Conservation (phyloP, 345 rosid genomes). For the Bruguiera sexangula region DNA sequence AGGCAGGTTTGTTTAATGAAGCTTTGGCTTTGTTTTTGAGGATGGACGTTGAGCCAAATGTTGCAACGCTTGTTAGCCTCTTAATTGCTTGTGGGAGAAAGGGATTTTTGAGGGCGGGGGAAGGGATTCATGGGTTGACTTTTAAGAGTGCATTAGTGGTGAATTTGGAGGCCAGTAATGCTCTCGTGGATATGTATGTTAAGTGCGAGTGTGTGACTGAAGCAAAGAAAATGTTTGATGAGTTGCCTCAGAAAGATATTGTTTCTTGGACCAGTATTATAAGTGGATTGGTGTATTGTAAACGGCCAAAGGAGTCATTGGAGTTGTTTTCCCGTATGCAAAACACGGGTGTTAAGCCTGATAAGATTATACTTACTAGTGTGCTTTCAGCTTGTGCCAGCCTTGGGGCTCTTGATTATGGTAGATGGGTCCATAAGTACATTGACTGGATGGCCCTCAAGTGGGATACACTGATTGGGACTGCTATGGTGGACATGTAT, state of each 20-base stretch:
- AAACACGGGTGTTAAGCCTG: constrained; percentile 33
- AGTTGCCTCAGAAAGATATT: constrained; percentile 35
- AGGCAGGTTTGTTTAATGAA: constrained; percentile 33
- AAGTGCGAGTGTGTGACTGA: constrained; percentile 39
- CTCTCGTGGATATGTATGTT: constrained; percentile 50
- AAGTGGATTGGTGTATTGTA: constrained; percentile 43
- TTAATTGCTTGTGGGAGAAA: constrained; percentile 41
- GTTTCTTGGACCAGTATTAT: constrained; percentile 48
- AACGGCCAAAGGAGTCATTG: constrained; percentile 33
- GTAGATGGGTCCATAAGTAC: constrained; percentile 49
- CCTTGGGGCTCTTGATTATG: constrained; percentile 47
- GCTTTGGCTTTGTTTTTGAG: constrained; percentile 35
- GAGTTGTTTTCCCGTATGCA: constrained; percentile 42
- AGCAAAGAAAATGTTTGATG: constrained; percentile 36
- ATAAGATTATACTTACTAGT: constrained; percentile 42
- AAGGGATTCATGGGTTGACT: constrained; percentile 37
- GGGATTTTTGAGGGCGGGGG: constrained; percentile 32
- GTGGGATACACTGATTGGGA: constrained; percentile 42
- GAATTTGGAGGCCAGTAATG: constrained; percentile 36
- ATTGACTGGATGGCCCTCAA: constrained; percentile 23
- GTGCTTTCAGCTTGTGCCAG: constrained; percentile 47
- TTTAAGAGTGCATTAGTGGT: constrained; percentile 19
- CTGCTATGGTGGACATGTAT: constrained; percentile 43
- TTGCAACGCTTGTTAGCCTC: constrained; percentile 35
- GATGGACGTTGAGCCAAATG: constrained; percentile 37